Percentiles rank a stretch among this genome's conserved stretches.
Conservation (phyloP, 1,284 basidiomycete genomes). For the Ustilago hordei region DNA sequence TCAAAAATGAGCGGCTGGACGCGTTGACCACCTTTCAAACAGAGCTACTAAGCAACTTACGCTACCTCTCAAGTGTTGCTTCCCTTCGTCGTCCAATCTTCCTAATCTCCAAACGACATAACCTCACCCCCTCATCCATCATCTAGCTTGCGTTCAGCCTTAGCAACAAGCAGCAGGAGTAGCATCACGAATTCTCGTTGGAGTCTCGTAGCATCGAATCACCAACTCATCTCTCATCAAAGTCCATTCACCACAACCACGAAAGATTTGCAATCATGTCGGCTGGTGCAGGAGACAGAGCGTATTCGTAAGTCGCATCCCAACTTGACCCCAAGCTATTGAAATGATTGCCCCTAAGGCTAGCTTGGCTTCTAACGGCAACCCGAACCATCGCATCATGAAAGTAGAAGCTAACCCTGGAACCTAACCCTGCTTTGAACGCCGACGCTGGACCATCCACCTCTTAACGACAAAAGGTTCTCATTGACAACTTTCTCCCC, state of each 20-base stretch:
- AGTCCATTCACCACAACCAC: neutral
- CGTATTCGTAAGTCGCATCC: constrained; percentile 57
- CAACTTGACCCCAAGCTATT: neutral
- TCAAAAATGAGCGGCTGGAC: constrained; percentile 16
- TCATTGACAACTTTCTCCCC: constrained; percentile 99
- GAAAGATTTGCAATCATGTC: constrained; percentile 50
- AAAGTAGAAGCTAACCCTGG: constrained; percentile 1
- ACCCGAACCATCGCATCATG: neutral
- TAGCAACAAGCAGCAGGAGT: neutral
- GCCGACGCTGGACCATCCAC: neutral
- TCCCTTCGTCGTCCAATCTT: constrained; percentile 4
- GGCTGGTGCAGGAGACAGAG: constrained; percentile 66
- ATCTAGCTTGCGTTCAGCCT: neutral
- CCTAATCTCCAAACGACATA: neutral
- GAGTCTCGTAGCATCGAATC: neutral
- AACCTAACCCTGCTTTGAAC: neutral
- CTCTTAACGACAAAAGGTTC: constrained; percentile 76
- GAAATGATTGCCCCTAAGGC: neutral
- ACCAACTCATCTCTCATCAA: neutral
- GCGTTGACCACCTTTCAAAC: constrained; percentile 29
- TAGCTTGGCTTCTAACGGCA: neutral
- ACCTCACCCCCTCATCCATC: neutral
- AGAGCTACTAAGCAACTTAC: neutral
- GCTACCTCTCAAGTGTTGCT: constrained; percentile 19
- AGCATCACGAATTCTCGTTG: neutral